Conservation (phyloP, 208 protist genomes). For the Trypanosoma congolense region DNA sequence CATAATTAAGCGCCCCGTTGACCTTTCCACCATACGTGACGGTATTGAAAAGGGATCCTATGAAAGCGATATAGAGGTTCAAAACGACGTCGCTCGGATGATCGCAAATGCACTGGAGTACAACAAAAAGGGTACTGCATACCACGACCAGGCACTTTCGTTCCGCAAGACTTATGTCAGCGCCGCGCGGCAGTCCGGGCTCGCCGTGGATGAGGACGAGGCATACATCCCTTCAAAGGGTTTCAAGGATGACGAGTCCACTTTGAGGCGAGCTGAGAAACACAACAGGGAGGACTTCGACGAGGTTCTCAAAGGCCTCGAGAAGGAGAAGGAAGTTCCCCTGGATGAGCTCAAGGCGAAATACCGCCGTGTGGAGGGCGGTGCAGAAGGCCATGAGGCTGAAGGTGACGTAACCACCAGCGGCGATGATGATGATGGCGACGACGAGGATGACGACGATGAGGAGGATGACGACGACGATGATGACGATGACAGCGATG, state of each 20-base stretch:
- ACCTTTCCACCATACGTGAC: conserved; percentile 69
- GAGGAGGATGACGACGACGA: conserved; percentile 29
- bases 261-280: conserved; percentile 62
- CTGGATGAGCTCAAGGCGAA: conserved; percentile 70
- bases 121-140: conserved; percentile 66
- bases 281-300: conserved; percentile 57
- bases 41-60: conserved; percentile 67
- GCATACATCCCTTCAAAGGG: conserved; percentile 73
- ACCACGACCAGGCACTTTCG: conserved; percentile 53
- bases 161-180: conserved; percentile 47
- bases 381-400: not conserved
- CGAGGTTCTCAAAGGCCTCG: conserved; percentile 62
- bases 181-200: conserved; percentile 42
- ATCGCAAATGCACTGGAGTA: conserved; percentile 84
- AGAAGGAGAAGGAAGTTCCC: conserved; percentile 77
- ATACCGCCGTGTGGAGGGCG: conserved; percentile 30
- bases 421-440: conserved; percentile 6
- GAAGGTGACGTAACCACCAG: conserved; percentile 3
- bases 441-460: conserved; percentile 18
- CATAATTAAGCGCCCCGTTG: conserved; percentile 61
- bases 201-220: conserved; percentile 58
- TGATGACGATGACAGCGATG: conserved; percentile 29
- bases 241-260: conserved; percentile 79
- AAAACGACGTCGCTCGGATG: conserved; percentile 82
- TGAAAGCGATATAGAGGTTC: conserved; percentile 53